Base-by-base conservation (phyloP, 176 grass and related monocot species). In the Oryza australiensis region DNA sequence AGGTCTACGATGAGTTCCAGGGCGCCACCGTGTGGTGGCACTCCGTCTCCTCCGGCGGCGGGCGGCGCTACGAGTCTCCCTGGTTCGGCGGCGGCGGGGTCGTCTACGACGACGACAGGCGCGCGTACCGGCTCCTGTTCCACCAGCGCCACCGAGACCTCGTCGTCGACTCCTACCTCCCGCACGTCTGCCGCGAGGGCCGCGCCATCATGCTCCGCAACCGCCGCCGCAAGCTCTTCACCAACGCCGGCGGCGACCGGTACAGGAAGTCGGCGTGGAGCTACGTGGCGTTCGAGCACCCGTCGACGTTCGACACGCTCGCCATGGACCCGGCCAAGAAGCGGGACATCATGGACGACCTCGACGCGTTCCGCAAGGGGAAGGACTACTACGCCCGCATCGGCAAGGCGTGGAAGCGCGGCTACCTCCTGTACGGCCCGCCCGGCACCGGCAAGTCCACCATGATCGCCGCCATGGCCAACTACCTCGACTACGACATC, bases 361-460 rank as follows among this genome's bases (percentile, higher is more conserved):
- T 90, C 57, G 40, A 74, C 7, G 12, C 35, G 26, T 86, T 90
- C 83, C 20, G 59, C 0, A 49, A 69, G 0, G 23, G 57, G 1
- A 74, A 82, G 73, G 73, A 83, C 0, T 90, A 78, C 72, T 90
- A 82, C 60, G 11, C 34, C 22, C 28, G 49, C 26, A 12, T 75
- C 55, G 78, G 83, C 30, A 89, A 82, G 72, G 64, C 83, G 22
- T 89, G 87, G 87, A 89, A 89, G 83, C 65, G 78, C 2, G 83
- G 87, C 0, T 90, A 90, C 79, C 88, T 90, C 0, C 68, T 90
- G 0, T 46, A 86, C 68, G 79, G 88, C 22, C 73, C 79, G 0
- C 88, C 88, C 0, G 83, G 83, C 34, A 90, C 83, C n/a, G 88
- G 88, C 83, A 86, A 83, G 84, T 82, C 84, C 5, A 63, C 68